Conservation (phyloP, 108 stramenopile species). For the Skeletonema tropicum region DNA sequence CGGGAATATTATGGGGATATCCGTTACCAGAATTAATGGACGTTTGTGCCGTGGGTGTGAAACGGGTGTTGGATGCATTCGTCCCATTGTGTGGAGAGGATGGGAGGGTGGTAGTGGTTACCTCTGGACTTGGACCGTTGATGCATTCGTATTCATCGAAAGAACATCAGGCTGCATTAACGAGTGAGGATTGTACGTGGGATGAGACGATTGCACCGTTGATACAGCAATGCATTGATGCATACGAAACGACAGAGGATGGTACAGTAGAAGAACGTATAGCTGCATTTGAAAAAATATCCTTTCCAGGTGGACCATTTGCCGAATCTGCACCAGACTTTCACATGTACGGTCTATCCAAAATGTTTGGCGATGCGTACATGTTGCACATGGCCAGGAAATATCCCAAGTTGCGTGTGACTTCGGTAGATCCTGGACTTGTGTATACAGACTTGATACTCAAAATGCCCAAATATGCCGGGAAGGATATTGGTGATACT, state of each 20-base stretch:
- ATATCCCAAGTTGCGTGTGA: slow-evolving; percentile 38
- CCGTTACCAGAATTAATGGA: slow-evolving; percentile 37
- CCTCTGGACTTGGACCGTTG: slow-evolving; percentile 36
- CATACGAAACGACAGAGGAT: slow-evolving; percentile 8
- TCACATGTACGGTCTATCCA: slow-evolving; percentile 52
- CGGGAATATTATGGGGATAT: slow-evolving; percentile 49
- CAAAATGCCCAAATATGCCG: slow-evolving; percentile 37
- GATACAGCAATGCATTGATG: slow-evolving; percentile 17
- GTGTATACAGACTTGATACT: slow-evolving; percentile 50
- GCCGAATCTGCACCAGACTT: slow-evolving; percentile 43
- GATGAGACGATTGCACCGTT: slow-evolving; percentile 10
- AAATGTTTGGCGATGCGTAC: slow-evolving; percentile 54
- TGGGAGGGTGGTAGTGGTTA: slow-evolving; percentile 40
- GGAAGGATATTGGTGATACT: slow-evolving; percentile 31
- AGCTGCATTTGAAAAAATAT: slow-evolving; percentile 30
- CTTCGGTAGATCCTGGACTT: slow-evolving; percentile 40
- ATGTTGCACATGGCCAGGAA: slow-evolving; percentile 18
- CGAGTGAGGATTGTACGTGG: slow-evolving; percentile 19
- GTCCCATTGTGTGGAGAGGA: slow-evolving; percentile 28
- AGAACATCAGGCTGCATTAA: slow-evolving; percentile 12
- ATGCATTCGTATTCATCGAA: slow-evolving; percentile 36
- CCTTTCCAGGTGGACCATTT: slow-evolving; percentile 45
- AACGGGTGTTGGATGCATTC: slow-evolving; percentile 37
- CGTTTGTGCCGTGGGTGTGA: slow-evolving; percentile 32
- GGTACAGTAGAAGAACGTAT: slow-evolving; percentile 17